A percentile compares a stretch with the other conserved stretches of the same genome.
Conservation (phyloP, 176 grass and related monocot genomes). For the Aegilops sharonensis region DNA sequence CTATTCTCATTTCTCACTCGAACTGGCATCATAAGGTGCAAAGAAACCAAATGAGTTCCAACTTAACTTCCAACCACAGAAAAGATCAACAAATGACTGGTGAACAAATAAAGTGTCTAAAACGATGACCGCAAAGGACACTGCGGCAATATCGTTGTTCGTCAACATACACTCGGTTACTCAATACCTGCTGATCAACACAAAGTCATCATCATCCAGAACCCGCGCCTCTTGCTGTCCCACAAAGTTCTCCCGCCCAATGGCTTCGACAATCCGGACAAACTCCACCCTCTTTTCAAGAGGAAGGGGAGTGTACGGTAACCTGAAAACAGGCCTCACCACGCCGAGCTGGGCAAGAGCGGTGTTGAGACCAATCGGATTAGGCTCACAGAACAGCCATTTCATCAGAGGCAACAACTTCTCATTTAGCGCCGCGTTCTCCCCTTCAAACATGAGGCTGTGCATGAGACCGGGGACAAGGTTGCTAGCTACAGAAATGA, state of each 20-base stretch:
- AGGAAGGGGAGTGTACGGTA: conserved; percentile 80
- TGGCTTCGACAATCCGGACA: conserved; percentile 55
- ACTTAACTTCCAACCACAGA: not conserved
- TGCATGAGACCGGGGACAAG: conserved; percentile 75
- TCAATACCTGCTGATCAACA: conserved; percentile 75
- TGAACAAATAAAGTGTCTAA: conserved; percentile 5
- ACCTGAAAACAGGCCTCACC: conserved; percentile 63
- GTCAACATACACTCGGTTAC: not conserved
- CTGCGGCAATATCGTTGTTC: not conserved
- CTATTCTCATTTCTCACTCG: too few species aligned
- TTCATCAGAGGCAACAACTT: conserved; percentile 66
- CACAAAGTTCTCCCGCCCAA: conserved; percentile 71
- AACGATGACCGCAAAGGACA: not conserved
- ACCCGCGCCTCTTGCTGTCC: conserved; percentile 55
- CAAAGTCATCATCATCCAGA: conserved; percentile 73
- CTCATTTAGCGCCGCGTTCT: conserved; percentile 50
- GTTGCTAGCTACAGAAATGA: conserved; percentile 73
- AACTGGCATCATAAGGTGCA: too few species aligned
- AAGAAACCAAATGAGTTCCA: too few species aligned
- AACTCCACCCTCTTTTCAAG: conserved; percentile 69
- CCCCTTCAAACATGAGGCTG: conserved; percentile 59
- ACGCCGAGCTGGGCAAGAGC: conserved; percentile 76
- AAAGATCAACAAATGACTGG: not conserved
- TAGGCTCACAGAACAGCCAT: conserved; percentile 75
- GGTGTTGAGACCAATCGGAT: conserved; percentile 78